Base-by-base conservation (phyloP, 192 early-diverging fungal genomes). In the Jimgerdemannia lactiflua region DNA sequence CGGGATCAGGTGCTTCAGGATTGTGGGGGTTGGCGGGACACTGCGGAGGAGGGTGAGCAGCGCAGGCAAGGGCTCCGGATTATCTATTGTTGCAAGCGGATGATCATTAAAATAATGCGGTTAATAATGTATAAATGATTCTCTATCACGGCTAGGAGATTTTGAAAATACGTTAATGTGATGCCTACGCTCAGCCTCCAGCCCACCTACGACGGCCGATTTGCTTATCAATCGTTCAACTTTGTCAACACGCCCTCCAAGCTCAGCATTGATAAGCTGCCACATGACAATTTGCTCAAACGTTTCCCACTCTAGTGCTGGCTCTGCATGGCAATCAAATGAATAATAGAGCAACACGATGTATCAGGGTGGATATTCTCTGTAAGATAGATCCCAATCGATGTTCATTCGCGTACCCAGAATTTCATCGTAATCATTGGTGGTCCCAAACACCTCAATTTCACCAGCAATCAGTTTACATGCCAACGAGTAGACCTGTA, bases 371-470 rank as follows among this genome's bases (percentile, higher is more conserved):
- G 10, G 42, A 39, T 3, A 66, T 14, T n/a, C 4, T 2, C 4
- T 14, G 4, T 65, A 71, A 71, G 29, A 29, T 29, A 29, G 29
- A 29, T 29, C 29, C 29, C 29, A 29, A 29, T 29, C 29, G 29
- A 29, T 29, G 29, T 29, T 29, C 29, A 29, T 29, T 29, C 29
- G 4, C 72, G 11, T 73, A 73, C 72, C 72, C 4, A 73, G n/a
- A n/a, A 73, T 18, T 65, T 73, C 72, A 65, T 73, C 72, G 64
- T 44, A 73, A 65, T 73, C 42, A 4, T 63, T 65, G 17, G 49
- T 14, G 14, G 2, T 59, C 49, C 72, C 72, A 73, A 73, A 73
- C n/a, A 73, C 11, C 19, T 65, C 42, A 59, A 20, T 7, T 67
- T 66, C 39, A 20, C 66, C 66, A n/a, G 39, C 40, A 40, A 39